Evolutionary conservation across 83 land plant species (phyloP), one percentile per base, ranked within the genome.

Genomic region (Picea mariana): DNA sequence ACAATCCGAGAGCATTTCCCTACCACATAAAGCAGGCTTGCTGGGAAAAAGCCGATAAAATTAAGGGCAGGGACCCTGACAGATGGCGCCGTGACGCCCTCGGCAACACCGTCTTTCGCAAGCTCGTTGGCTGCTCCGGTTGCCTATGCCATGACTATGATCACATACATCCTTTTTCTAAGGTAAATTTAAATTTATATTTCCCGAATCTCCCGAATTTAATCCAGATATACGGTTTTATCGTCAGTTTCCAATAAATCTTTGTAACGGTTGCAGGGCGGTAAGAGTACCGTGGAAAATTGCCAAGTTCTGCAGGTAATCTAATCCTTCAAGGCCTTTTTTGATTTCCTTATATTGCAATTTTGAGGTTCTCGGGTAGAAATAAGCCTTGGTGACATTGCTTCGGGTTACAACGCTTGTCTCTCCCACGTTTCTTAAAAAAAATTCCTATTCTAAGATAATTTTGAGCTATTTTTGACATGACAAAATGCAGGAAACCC

Each of bases 81-180:
- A 84, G 99, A 15, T 96, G 99, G 99, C 85, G 99, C 71, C 86
- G 93, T 17, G 99, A 96, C 76, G 79, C 95, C 1, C 84, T 96
- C 34, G 99, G 99, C 11, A 96, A 96, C 81, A 31, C 87, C 52
- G 93, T 96, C 21, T 96, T 96, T 77, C 87, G 98, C 55, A 95
- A 95, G 90, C 99, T 96, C 47, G 93, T 95, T 3, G 99, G 96
- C 5, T 96, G 99, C 89, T 82, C 92, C 26, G 99, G 99, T 17
- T 96, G 99, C 78, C 93, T 96, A 40, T 96, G 99, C 87, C 90
- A 96, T 67, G 97, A 96, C 68, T 96, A 89, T 78, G 99, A 96
- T 77, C 99, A 96, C 81, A 90, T 95, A 47, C 3, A 90, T 15
- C 98, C 98, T 27, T 95, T 88, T 87, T 95, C 98, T 49, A 95